phyloP scores from a whole-genome alignment of 139 green algal genomes.

The Limnomonas spitsbergensis region DNA sequence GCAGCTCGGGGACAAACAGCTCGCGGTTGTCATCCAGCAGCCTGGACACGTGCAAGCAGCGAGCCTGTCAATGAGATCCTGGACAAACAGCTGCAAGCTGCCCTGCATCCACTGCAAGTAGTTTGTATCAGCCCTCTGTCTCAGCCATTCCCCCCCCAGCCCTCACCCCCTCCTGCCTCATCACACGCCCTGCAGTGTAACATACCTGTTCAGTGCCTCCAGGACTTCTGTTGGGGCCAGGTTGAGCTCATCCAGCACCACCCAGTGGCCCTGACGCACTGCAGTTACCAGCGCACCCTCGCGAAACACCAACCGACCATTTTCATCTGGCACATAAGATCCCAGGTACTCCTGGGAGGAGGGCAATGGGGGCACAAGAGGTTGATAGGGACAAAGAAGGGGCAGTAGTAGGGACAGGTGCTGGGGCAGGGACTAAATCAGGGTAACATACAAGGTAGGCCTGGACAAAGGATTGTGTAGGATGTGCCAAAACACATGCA shows the following conservation, averaged over 20 bases:
- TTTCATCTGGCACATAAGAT: constrained; percentile 73
- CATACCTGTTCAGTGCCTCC: background rate
- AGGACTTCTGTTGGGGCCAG: constrained; percentile 86
- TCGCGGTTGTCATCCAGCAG: constrained; percentile 98
- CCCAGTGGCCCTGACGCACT: constrained; percentile 85
- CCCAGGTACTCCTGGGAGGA: constrained; percentile 91
- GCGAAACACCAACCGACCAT: constrained; percentile 76
- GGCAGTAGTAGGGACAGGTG: too few species aligned
- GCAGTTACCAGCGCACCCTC: constrained; percentile 93
- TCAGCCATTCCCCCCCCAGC: too few species aligned
- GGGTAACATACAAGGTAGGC: too few species aligned
- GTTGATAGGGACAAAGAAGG: background rate
- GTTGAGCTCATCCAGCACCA: constrained; percentile 99
- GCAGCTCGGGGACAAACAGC: constrained; percentile 95
- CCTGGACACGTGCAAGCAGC: constrained; percentile 34
- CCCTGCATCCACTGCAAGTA: too few species aligned
- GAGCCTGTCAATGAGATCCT: background rate
- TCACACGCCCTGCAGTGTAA: too few species aligned
- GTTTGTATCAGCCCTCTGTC: too few species aligned
- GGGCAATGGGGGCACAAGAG: background rate
- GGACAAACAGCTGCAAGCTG: too few species aligned
- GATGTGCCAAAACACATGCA: too few species aligned
- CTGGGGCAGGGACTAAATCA: too few species aligned
- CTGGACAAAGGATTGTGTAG: too few species aligned
- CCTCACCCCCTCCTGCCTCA: too few species aligned